Evolutionary conservation across 2,329 filamentous ascomycete species (phyloP).

Genomic region (Didymella exigua): DNA sequence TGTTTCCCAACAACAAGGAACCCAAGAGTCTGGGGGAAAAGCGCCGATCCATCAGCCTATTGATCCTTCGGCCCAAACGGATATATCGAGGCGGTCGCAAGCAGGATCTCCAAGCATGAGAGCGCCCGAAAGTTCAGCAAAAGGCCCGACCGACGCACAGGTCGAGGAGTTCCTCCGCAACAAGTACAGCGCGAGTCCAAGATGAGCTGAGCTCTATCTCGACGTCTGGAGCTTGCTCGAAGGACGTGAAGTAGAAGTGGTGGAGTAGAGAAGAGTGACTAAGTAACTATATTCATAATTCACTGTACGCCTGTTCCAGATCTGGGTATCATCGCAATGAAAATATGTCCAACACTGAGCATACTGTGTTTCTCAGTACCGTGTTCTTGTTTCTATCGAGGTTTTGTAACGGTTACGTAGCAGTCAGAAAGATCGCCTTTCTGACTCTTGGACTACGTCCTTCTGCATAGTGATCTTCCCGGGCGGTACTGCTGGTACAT

Average conservation of each 20-base stretch:
- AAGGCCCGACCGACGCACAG: slow-evolving; percentile 23
- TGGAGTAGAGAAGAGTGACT: not conserved
- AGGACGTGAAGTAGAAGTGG: not conserved
- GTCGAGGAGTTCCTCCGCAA: slow-evolving; percentile 31
- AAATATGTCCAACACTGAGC: not conserved
- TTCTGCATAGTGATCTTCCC: slow-evolving; percentile 37
- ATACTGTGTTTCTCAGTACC: not conserved
- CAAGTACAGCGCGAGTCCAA: slow-evolving; percentile 21
- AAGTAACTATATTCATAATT: slow-evolving; percentile 5
- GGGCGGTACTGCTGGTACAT: not conserved
- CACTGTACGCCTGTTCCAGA: slow-evolving; percentile 6
- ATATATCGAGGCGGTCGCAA: slow-evolving; percentile 1
- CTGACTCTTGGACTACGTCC: slow-evolving; percentile 31
- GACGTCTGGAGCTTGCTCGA: not conserved
- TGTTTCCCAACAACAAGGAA: not conserved
- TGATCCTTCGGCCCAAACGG: slow-evolving; percentile 4
- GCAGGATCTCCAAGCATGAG: not conserved
- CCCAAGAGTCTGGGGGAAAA: slow-evolving; percentile 2
- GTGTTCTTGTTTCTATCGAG: not conserved
- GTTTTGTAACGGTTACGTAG: not conserved
- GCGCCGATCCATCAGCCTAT: slow-evolving; percentile 6
- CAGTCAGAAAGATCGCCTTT: slow-evolving; percentile 14
- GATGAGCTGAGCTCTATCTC: slow-evolving; percentile 3
- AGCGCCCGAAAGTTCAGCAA: not conserved
- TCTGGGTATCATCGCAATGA: slow-evolving; percentile 15